A percentile compares a stretch with the other conserved stretches of the same genome.
These are phyloP conservation scores for Acacia concinna DNA, from an alignment of 331 rosid species.

Conservation along the genomic window DNA sequence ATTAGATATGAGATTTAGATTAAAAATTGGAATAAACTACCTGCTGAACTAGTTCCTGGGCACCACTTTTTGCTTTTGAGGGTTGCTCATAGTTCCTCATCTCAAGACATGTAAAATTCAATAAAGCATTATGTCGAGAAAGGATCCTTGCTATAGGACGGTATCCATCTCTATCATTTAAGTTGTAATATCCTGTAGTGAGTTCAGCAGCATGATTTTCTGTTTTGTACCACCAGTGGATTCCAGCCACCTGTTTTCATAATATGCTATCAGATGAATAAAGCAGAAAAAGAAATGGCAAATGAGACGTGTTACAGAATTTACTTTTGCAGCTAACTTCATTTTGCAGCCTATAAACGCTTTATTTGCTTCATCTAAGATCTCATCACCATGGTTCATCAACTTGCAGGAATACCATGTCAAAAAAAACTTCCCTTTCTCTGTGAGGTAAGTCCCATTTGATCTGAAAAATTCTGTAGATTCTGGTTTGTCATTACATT, in stretches of 20 bases:
- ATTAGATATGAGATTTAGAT: not conserved
- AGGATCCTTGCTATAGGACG: slow-evolving; percentile 64
- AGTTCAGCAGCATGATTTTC: slow-evolving; percentile 68
- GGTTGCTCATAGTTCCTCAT: slow-evolving; percentile 61
- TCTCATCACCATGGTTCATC: slow-evolving; percentile 63
- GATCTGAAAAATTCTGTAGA: slow-evolving; percentile 53
- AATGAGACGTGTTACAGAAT: not conserved
- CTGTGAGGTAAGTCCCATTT: slow-evolving; percentile 54
- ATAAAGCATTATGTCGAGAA: slow-evolving; percentile 52
- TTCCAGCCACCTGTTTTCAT: slow-evolving; percentile 62
- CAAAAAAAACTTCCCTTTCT: slow-evolving; percentile 65
- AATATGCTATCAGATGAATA: slow-evolving; percentile 10
- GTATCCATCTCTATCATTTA: slow-evolving; percentile 63
- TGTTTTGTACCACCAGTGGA: slow-evolving; percentile 70
- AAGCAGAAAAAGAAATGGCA: not conserved
- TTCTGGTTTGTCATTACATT: slow-evolving; percentile 56
- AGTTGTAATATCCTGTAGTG: slow-evolving; percentile 68
- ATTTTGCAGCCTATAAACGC: slow-evolving; percentile 55
- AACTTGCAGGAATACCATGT: slow-evolving; percentile 69
- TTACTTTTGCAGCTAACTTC: slow-evolving; percentile 64
- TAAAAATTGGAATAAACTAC: slow-evolving; percentile 29
- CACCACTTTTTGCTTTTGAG: slow-evolving; percentile 50
- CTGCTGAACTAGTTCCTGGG: slow-evolving; percentile 73
- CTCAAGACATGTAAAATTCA: slow-evolving; percentile 67
- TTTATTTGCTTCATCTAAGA: slow-evolving; percentile 62